Evolutionary conservation across 2,329 filamentous ascomycete genomes (phyloP).

Genomic region (Aspergillus sp.): DNA sequence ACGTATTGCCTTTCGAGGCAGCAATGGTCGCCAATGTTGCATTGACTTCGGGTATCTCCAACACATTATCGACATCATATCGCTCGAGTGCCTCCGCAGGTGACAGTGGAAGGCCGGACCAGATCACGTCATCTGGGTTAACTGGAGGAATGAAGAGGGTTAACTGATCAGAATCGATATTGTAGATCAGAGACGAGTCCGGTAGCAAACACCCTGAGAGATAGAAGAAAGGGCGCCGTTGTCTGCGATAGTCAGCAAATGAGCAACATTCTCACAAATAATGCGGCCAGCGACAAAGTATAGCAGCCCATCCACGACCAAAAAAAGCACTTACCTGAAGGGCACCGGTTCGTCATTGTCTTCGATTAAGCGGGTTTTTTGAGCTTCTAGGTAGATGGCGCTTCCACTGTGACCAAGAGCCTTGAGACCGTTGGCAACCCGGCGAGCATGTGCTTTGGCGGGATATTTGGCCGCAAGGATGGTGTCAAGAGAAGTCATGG

Average conservation of each 20-base stretch:
- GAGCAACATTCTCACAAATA: not conserved
- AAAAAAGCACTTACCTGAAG: slow-evolving; percentile 61
- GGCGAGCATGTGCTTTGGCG: slow-evolving; percentile 80
- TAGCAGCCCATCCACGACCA: not conserved
- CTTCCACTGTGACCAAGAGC: slow-evolving; percentile 66
- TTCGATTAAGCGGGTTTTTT: slow-evolving; percentile 77
- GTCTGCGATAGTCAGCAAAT: slow-evolving; percentile 51
- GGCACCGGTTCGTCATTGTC: slow-evolving; percentile 82
- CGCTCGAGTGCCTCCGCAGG: slow-evolving; percentile 69
- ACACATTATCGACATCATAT: slow-evolving; percentile 81
- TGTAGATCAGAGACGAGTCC: slow-evolving; percentile 78
- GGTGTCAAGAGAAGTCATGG: slow-evolving; percentile 34
- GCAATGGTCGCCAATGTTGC: slow-evolving; percentile 59
- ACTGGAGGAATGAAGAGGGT: slow-evolving; percentile 89
- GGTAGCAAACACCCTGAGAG: slow-evolving; percentile 80
- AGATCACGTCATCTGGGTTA: slow-evolving; percentile 86
- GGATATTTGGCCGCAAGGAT: slow-evolving; percentile 65
- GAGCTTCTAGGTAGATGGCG: slow-evolving; percentile 83
- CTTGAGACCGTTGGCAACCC: slow-evolving; percentile 77
- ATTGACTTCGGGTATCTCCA: slow-evolving; percentile 72
- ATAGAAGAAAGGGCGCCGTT: slow-evolving; percentile 94
- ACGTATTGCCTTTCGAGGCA: slow-evolving; percentile 35
- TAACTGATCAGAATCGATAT: slow-evolving; percentile 69
- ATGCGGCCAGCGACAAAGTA: not conserved
- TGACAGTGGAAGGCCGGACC: slow-evolving; percentile 83